Conservation (phyloP, 768 basidiomycete genomes). For the Pleurotus tuber-regium region DNA sequence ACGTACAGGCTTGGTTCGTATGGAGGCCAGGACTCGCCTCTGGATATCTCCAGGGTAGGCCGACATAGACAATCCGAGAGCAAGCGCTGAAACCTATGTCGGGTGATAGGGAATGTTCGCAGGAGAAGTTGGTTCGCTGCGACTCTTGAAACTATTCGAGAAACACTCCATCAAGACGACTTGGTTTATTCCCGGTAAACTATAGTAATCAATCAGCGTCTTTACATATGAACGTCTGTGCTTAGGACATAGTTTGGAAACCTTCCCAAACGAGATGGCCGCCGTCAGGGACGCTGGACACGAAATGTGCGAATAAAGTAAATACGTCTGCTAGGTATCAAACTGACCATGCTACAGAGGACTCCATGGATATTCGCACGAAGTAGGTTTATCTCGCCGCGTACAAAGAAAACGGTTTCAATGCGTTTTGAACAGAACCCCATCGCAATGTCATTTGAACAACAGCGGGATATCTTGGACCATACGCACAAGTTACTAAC, state of each 20-base stretch:
- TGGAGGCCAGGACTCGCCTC: constrained; percentile 69
- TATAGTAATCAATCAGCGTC: neutral
- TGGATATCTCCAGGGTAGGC: constrained; percentile 61
- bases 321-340: neutral
- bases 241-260: constrained; percentile 68
- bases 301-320: constrained; percentile 50
- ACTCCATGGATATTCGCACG: constrained; percentile 71
- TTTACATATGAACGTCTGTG: neutral
- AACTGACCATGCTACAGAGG: constrained; percentile 35
- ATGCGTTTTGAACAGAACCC: constrained; percentile 47
- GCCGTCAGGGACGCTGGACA: constrained; percentile 71
- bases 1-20: constrained; percentile 64
- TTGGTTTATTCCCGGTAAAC: constrained; percentile 71
- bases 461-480: constrained; percentile 71
- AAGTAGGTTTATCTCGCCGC: constrained; percentile 30
- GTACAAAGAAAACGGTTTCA: neutral
- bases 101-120: constrained; percentile 61
- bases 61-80: too few relatives aligned
- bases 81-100: too few relatives aligned
- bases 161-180: constrained; percentile 68
- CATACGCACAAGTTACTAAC: constrained; percentile 65
- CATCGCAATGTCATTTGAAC: constrained; percentile 52
- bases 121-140: constrained; percentile 69
- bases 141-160: constrained; percentile 67
- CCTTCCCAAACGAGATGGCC: constrained; percentile 69